phyloP scores from a whole-genome alignment of 1,284 basidiomycete genomes.

The Ceratobasidium sp. region DNA sequence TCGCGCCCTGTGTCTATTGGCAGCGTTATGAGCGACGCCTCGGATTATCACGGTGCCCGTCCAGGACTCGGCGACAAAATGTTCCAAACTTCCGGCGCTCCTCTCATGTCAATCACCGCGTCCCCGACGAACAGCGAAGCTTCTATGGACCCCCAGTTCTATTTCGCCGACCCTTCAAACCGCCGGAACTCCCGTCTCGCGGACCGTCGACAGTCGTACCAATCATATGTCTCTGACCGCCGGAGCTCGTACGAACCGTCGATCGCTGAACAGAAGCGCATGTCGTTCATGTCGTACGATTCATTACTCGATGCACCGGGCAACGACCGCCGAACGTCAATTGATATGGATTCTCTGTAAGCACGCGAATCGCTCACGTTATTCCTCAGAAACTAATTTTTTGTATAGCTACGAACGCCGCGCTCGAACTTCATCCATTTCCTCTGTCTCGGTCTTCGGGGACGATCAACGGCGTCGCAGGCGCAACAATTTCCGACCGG shows the following conservation, averaged over 20 bases:
- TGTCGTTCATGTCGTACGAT: constrained; percentile 62
- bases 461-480: constrained; percentile 58
- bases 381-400: background rate
- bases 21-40: constrained; percentile 75
- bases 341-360: constrained; percentile 35
- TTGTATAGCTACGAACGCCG: constrained; percentile 55
- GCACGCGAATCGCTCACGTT: background rate
- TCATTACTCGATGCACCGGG: constrained; percentile 68
- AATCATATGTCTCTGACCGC: constrained; percentile 33
- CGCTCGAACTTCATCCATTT: constrained; percentile 62
- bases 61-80: constrained; percentile 90
- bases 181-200: constrained; percentile 47
- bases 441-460: constrained; percentile 77
- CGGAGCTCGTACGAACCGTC: constrained; percentile 27
- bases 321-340: constrained; percentile 30
- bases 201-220: constrained; percentile 54
- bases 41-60: constrained; percentile 69
- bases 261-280: constrained; percentile 43
- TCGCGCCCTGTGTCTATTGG: constrained; percentile 74
- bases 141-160: constrained; percentile 53
- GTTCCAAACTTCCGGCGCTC: constrained; percentile 77
- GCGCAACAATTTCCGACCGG: constrained; percentile 68
- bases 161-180: constrained; percentile 6
- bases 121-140: constrained; percentile 68
- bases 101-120: constrained; percentile 75